Evolutionary conservation across 148 eudicot genomes (phyloP).

Genomic region (Rhododendron vialii): DNA sequence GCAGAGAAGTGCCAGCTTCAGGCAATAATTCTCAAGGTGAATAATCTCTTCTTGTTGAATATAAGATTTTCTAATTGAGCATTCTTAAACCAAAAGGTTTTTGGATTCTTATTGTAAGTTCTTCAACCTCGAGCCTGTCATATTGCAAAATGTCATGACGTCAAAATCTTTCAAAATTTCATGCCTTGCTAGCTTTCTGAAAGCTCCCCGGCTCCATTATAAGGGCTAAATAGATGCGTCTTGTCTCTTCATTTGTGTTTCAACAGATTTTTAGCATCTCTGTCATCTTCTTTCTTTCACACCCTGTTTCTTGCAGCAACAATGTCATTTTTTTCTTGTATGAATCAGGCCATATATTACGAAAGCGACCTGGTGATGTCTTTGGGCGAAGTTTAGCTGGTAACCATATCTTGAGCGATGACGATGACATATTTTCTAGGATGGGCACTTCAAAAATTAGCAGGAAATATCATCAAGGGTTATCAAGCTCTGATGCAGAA

Average conservation of each 20-base stretch:
- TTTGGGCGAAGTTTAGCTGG: slow-evolving; percentile 35
- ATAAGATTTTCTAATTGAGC: neutral
- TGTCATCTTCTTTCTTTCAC: neutral
- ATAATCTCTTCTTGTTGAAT: slow-evolving; percentile 11
- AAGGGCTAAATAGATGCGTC: neutral
- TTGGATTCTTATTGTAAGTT: neutral
- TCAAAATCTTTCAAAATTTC: neutral
- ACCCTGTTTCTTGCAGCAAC: neutral
- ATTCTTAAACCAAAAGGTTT: neutral
- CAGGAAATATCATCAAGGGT: slow-evolving; percentile 54
- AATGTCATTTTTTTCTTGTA: slow-evolving; percentile 6
- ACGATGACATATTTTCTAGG: slow-evolving; percentile 58
- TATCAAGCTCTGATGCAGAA: slow-evolving; percentile 89
- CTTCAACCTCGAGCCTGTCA: neutral
- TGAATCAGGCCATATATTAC: slow-evolving; percentile 29
- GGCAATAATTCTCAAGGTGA: slow-evolving; percentile 48
- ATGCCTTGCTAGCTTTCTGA: neutral
- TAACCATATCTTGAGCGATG: slow-evolving; percentile 37
- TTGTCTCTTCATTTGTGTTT: neutral
- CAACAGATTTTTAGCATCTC: neutral
- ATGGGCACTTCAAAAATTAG: slow-evolving; percentile 42
- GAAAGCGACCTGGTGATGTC: slow-evolving; percentile 25
- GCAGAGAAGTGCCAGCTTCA: slow-evolving; percentile 21
- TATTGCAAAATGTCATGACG: neutral
- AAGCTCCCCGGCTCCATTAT: neutral